Evolutionary conservation across 768 basidiomycete genomes (phyloP).

Genomic region (Suillus bovinus): DNA sequence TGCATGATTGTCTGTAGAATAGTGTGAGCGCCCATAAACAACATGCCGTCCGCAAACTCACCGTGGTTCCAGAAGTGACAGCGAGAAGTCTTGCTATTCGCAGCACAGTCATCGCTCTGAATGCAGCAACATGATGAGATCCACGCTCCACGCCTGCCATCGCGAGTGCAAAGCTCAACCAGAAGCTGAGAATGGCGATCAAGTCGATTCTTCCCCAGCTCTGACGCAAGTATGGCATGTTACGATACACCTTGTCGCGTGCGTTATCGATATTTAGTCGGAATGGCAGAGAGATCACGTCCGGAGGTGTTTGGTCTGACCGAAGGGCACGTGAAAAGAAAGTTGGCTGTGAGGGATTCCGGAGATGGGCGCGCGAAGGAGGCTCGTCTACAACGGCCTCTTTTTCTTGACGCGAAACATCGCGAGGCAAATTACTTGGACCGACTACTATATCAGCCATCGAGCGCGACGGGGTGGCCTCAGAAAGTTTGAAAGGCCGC

Average conservation of each 20-base stretch:
- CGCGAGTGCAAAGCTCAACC: conserved; percentile 79
- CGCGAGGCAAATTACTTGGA: background rate
- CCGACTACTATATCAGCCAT: conserved; percentile 3
- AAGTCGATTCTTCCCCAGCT: conserved; percentile 92
- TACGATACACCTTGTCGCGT: conserved; percentile 57
- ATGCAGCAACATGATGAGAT: conserved; percentile 75
- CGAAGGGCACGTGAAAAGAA: conserved; percentile 51
- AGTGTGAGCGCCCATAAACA: background rate
- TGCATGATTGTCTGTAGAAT: conserved; percentile 76
- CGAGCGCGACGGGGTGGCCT: conserved; percentile 20
- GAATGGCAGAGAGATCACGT: conserved; percentile 60
- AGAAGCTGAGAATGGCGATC: conserved; percentile 83
- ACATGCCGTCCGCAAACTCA: conserved; percentile 36
- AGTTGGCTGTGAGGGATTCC: conserved; percentile 47
- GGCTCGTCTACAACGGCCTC: background rate
- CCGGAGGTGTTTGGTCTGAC: conserved; percentile 39
- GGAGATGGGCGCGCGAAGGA: conserved; percentile 36
- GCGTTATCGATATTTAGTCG: conserved; percentile 56
- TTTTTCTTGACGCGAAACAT: background rate
- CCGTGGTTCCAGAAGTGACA: conserved; percentile 90
- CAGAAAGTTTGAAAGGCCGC: conserved; percentile 54
- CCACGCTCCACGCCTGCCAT: conserved; percentile 67
- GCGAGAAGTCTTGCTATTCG: conserved; percentile 80
- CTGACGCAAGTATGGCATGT: conserved; percentile 88
- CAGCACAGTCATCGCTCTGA: conserved; percentile 86